phyloP scores from a whole-genome alignment of 2,329 filamentous ascomycete species.

The Chrysoporthe puriensis region DNA sequence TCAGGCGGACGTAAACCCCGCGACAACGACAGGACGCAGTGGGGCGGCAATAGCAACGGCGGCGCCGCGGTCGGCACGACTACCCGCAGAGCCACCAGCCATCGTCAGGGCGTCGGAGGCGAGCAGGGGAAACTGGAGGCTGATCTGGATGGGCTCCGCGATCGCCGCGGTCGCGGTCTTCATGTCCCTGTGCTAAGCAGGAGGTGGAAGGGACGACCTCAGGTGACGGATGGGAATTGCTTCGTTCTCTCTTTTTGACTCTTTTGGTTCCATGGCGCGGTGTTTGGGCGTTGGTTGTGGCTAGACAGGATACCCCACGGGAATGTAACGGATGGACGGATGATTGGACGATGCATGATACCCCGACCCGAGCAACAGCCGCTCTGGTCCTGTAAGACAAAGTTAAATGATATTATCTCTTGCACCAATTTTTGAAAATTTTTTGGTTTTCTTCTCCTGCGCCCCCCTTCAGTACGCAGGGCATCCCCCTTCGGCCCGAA shows the following conservation, averaged over 20 bases:
- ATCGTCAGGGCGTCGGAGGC: conserved; percentile 29
- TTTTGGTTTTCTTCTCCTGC: background rate
- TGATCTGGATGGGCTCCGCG: conserved; percentile 33
- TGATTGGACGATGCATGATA: conserved; percentile 21
- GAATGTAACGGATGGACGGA: conserved; percentile 1
- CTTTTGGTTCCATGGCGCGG: background rate
- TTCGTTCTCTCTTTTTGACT: background rate
- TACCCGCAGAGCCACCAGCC: conserved; percentile 6
- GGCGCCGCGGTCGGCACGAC: background rate
- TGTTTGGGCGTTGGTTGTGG: background rate
- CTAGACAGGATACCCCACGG: conserved; percentile 19
- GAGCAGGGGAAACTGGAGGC: conserved; percentile 32
- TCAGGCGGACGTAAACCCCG: background rate
- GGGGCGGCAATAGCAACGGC: background rate
- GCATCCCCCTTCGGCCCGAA: conserved; percentile 65
- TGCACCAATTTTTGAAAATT: background rate
- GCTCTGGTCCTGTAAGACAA: conserved; percentile 8
- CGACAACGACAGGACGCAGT: background rate
- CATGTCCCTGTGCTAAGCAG: conserved; percentile 35
- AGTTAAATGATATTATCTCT: background rate
- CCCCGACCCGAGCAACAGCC: conserved; percentile 10
- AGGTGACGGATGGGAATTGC: background rate
- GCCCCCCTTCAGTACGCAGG: conserved; percentile 50
- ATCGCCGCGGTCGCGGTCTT: conserved; percentile 35
- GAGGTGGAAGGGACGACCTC: background rate